Conservation (phyloP, 192 early-diverging fungal genomes). For the Coemansia sp. region DNA sequence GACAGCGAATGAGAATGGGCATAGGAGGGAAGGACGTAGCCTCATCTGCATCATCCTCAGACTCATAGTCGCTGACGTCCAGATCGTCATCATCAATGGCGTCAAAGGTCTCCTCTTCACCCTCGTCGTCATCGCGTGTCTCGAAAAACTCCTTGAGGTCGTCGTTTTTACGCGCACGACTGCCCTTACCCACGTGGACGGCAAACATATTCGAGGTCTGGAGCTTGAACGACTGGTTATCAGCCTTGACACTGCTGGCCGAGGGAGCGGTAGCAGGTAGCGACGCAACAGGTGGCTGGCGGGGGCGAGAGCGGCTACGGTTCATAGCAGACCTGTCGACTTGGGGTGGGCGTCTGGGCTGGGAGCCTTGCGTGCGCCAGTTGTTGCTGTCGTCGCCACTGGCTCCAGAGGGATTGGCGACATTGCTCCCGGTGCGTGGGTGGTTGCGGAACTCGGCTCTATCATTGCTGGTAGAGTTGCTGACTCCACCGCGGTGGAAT, state of each 20-base stretch:
- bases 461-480: background rate
- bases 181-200: conserved; percentile 43
- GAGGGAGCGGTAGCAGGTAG: conserved; percentile 1
- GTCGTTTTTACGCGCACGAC: conserved; percentile 42
- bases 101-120: conserved; percentile 41
- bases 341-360: background rate
- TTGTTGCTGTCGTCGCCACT: background rate
- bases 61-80: conserved; percentile 48
- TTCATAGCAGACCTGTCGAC: background rate
- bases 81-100: conserved; percentile 49
- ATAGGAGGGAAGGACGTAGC: conserved; percentile 50
- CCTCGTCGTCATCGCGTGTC: conserved; percentile 30
- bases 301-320: conserved; percentile 44
- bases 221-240: conserved; percentile 29
- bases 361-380: conserved; percentile 19
- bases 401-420: background rate
- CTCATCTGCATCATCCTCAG: conserved; percentile 47
- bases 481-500: conserved; percentile 9
- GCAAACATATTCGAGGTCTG: conserved; percentile 47
- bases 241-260: conserved; percentile 11
- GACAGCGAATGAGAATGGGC: conserved; percentile 67
- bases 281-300: background rate
- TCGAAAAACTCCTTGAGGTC: conserved; percentile 51
- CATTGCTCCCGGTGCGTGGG: conserved; percentile 8
- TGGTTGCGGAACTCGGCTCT: conserved; percentile 15